Percentiles rank a stretch among this genome's conserved stretches.
phyloP scores from a whole-genome alignment of 1,139 yeast species.

The Sugiyamaella grinbergsii region DNA sequence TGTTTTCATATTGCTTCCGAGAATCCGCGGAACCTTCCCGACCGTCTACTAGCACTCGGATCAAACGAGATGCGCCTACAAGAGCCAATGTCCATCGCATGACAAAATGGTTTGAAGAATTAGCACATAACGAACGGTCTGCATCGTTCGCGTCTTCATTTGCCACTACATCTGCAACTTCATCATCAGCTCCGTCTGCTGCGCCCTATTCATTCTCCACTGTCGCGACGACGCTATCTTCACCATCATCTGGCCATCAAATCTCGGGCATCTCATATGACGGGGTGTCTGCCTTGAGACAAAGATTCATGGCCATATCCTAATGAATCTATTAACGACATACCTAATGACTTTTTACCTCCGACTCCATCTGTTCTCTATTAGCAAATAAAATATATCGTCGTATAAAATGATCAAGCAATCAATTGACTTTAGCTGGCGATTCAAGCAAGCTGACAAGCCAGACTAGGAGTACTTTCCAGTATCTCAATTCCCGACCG shows the following conservation, averaged over 20 bases:
- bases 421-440: constrained; percentile 18
- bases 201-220: constrained; percentile 18
- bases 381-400: no score
- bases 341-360: background rate
- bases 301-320: constrained; percentile 27
- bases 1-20: constrained; percentile 33
- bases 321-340: constrained; percentile 11
- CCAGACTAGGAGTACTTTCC: constrained; percentile 23
- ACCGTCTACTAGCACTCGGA: constrained; percentile 13
- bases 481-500: constrained; percentile 33
- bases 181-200: background rate
- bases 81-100: constrained; percentile 35
- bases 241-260: constrained; percentile 12
- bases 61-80: constrained; percentile 32
- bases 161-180: background rate
- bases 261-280: constrained; percentile 22
- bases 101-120: constrained; percentile 32
- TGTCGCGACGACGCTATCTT: constrained; percentile 15
- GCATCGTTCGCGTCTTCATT: constrained; percentile 3
- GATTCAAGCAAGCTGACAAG: constrained; percentile 18
- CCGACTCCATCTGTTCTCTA: no score
- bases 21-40: constrained; percentile 11
- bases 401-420: constrained; percentile 15
- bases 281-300: constrained; percentile 30
- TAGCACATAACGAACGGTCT: constrained; percentile 20